Base-by-base conservation (phyloP, 2,329 filamentous ascomycete genomes). In the Hypoxylon sp. region DNA sequence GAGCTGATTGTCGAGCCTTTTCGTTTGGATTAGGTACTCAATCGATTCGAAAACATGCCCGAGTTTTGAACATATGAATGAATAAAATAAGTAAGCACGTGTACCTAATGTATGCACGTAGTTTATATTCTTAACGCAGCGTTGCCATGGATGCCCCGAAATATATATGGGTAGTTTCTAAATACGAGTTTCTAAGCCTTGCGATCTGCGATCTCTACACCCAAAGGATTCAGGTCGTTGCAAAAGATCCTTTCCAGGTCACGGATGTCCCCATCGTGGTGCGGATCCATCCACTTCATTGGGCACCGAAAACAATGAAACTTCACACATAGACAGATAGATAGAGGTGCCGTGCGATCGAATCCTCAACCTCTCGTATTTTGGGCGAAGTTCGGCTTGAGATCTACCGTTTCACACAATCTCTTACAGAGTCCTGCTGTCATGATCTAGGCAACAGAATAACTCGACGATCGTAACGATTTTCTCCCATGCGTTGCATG, bases 141-240 rank as follows among this genome's bases (percentile, higher is more conserved):
- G 11, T 8, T 22, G 6, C 6, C 3, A 57, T 57, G 14, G 22
- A 48, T 42, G n/a, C 2, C 27, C 40, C 6, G 3, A 48, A 11
- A 35, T 46, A 57, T 20, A 27, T 20, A 27, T 5, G 51, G 22
- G 33, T 35, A 17, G 25, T 44, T 37, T 13, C n/a, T n/a, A 58
- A 44, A 64, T 57, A 57, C 53, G 48, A 58, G 37, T 7, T 57
- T n/a, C 33, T 6, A 14, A 37, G 56, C 25, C 35, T 58, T 22
- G 25, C 10, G 55, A 65, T 60, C 55, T 30, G 51, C 59, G 25
- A 11, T 11, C n/a, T 10, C 10, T 37, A 48, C 31, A 17, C 20
- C 20, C 17, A 33, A 59, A 54, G 61, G 61, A 59, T 64, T 56
- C 30, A 20, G 37, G 27, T n/a, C 14, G 27, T 46, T 33, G 35